These are phyloP conservation scores for Takashimella koratensis DNA, from an alignment of 1,284 basidiomycete species.

Conservation along the genomic window DNA sequence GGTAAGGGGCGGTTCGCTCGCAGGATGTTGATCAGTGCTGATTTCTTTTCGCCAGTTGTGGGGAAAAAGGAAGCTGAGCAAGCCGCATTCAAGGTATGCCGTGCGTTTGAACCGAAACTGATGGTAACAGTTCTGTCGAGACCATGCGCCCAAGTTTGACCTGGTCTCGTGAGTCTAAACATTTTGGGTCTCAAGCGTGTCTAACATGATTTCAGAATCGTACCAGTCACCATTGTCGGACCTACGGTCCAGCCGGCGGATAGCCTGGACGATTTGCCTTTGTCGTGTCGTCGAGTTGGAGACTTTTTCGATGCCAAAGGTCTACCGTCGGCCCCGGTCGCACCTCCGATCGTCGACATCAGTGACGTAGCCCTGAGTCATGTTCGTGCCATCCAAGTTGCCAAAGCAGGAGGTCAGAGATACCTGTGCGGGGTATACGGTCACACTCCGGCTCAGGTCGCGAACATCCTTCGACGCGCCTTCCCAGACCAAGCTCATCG, in stretches of 20 bases:
- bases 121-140: background rate
- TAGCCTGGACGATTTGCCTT: background rate
- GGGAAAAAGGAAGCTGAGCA: background rate
- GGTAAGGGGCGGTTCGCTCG: too few relatives aligned
- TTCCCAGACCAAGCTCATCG: background rate
- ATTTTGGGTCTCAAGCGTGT: too few relatives aligned
- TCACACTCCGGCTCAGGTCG: background rate
- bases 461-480: background rate
- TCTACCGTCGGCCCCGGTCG: background rate
- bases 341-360: background rate
- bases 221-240: background rate
- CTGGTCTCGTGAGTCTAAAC: background rate
- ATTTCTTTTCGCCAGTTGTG: background rate
- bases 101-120: background rate
- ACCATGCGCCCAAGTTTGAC: background rate
- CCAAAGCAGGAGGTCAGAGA: background rate
- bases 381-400: background rate
- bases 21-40: background rate
- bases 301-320: background rate
- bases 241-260: background rate
- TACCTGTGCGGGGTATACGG: background rate
- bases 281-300: background rate
- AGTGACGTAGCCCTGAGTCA: background rate
- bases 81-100: background rate
- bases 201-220: background rate